Evolutionary conservation across 768 basidiomycete species (phyloP).

Genomic region (Suillus clintonianus): DNA sequence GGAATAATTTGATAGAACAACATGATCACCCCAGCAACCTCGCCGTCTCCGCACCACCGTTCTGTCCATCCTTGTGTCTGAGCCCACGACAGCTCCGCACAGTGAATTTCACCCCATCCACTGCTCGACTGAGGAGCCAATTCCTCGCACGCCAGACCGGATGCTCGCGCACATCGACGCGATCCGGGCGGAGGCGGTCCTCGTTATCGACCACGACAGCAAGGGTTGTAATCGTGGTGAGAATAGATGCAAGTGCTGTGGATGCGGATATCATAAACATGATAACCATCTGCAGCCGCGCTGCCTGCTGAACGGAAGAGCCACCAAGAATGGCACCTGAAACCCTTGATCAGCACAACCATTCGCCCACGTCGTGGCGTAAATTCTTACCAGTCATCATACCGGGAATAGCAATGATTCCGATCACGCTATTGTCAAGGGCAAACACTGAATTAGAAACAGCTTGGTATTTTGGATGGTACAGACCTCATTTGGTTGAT

Average conservation of each 20-base stretch:
- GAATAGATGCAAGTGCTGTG: constrained; percentile 69
- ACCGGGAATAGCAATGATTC: constrained; percentile 79
- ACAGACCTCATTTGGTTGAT: constrained; percentile 84
- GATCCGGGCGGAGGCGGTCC: constrained; percentile 62
- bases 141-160: constrained; percentile 36
- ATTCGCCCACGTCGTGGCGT: not conserved
- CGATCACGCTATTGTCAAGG: constrained; percentile 53
- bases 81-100: constrained; percentile 11
- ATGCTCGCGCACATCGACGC: constrained; percentile 47
- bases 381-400: not conserved
- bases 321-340: constrained; percentile 90
- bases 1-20: not conserved
- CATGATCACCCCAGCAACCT: constrained; percentile 19
- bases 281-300: constrained; percentile 87
- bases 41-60: not conserved
- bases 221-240: constrained; percentile 62
- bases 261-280: constrained; percentile 91
- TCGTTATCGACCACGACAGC: constrained; percentile 66
- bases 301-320: constrained; percentile 81
- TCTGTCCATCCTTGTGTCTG: not conserved
- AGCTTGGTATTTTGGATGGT: not conserved
- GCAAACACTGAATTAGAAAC: not conserved
- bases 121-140: constrained; percentile 24
- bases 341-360: constrained; percentile 57
- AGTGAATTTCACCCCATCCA: constrained; percentile 8